Conservation (phyloP, 768 basidiomycete species). For the Plicaturopsis crispa region DNA sequence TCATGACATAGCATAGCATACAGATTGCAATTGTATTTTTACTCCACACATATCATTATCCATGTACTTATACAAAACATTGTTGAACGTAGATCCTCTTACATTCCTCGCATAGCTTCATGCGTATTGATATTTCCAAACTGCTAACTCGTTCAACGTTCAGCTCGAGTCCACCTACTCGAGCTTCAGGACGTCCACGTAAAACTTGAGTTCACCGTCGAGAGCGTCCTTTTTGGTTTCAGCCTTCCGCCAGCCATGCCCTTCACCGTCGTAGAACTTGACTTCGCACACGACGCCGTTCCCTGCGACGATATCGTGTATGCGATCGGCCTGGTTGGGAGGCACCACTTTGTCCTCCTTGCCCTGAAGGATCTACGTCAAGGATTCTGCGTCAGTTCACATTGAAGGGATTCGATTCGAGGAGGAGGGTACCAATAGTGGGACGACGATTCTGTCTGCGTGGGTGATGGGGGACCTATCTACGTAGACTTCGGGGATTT, state of each 20-base stretch:
- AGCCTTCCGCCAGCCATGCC: constrained; percentile 55
- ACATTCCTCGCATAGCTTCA: neutral
- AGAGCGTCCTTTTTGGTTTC: constrained; percentile 46
- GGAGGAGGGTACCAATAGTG: constrained; percentile 52
- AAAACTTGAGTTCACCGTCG: constrained; percentile 46
- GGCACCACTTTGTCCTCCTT: constrained; percentile 57
- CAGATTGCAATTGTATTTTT: neutral
- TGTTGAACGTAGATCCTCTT: neutral
- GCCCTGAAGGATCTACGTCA: constrained; percentile 60
- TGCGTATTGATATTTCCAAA: too few relatives aligned
- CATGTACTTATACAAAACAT: neutral
- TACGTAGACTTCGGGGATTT: constrained; percentile 50
- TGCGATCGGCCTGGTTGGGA: constrained; percentile 53
- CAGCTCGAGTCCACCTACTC: too few relatives aligned
- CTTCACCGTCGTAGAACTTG: constrained; percentile 56
- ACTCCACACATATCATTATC: neutral
- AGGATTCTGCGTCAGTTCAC: too few relatives aligned
- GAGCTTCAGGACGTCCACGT: constrained; percentile 35
- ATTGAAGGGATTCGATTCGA: neutral
- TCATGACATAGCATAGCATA: too few relatives aligned
- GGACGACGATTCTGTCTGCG: constrained; percentile 52
- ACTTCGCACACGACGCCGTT: constrained; percentile 50
- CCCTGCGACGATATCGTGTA: constrained; percentile 44
- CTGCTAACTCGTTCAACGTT: too few relatives aligned
- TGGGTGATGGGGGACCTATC: constrained; percentile 58